These are phyloP conservation scores for Crithidia bombi DNA, from an alignment of 208 protist genomes.

Conservation along the genomic window DNA sequence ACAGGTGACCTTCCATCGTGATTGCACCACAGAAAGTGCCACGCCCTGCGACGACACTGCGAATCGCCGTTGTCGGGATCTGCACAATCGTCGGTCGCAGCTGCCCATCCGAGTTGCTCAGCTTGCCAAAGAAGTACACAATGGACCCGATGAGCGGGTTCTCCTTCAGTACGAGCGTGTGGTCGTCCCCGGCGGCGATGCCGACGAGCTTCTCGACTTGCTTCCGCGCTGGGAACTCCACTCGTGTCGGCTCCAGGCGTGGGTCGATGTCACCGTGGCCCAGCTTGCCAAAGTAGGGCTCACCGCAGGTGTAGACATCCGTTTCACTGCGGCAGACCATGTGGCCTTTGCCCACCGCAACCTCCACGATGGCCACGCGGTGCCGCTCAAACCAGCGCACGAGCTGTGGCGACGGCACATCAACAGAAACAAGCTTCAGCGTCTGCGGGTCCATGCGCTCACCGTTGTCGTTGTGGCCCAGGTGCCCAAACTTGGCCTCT, in stretches of 20 bases:
- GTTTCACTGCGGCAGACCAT: constrained; percentile 59
- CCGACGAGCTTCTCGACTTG: constrained; percentile 50
- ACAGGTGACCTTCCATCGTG: constrained; percentile 49
- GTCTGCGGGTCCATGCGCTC: constrained; percentile 63
- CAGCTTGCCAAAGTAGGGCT: constrained; percentile 78
- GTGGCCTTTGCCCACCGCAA: constrained; percentile 68
- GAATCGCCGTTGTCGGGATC: constrained; percentile 38
- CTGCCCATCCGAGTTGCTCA: constrained; percentile 65
- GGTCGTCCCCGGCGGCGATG: constrained; percentile 79
- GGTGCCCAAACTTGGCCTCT: constrained; percentile 72
- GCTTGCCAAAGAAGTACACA: constrained; percentile 82
- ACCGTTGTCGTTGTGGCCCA: constrained; percentile 70
- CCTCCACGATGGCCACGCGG: constrained; percentile 63
- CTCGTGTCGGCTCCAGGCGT: constrained; percentile 50
- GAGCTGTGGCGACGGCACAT: constrained; percentile 50
- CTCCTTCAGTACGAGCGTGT: constrained; percentile 74
- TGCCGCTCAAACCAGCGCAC: constrained; percentile 78
- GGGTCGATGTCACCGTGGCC: constrained; percentile 51
- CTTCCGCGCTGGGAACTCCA: constrained; percentile 65
- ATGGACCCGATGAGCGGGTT: constrained; percentile 61
- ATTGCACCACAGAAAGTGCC: constrained; percentile 50
- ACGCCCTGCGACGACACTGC: constrained; percentile 50
- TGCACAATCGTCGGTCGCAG: constrained; percentile 53
- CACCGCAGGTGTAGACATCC: constrained; percentile 80
- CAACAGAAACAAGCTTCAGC: constrained; percentile 54